Base-by-base conservation (phyloP, 2,329 filamentous ascomycete species). In the Monilinia fructicola region DNA sequence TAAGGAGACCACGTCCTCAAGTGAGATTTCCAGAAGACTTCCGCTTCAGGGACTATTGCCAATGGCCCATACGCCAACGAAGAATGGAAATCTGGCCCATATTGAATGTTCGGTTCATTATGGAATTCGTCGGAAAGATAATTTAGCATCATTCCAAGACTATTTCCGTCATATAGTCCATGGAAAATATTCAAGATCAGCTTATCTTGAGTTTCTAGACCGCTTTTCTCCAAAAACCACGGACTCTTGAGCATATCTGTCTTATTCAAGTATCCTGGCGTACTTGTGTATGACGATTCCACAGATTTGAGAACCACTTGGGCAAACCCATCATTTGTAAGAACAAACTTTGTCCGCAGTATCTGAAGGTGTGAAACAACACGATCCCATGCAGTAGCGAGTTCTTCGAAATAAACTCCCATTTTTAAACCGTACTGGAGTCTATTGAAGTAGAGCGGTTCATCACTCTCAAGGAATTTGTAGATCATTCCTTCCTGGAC, bases 401-500 rank as follows among this genome's bases (percentile, higher is more conserved):
- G 74, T 28, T 71, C 78, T 0, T 76, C 67, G 0, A 81, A 48
- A n/a, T 86, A 81, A 6, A 85, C 74, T 0, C 76, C 68, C 0
- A 76, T 66, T 0, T 76, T 66, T 0, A 96, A 77, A 0, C 79
- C 71, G 54, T 94, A 87, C 0, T 78, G 78, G 73, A 97, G 96
- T 0, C 82, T 81, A 66, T 93, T 93, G 76, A 94, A 96, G 74
- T 97, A 97, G 0, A 90, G 78, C 0, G 82, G 81, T 0, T 79
- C 75, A 0, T 82, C 78, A 23, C 80, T 86, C 12, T 86, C 84
- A 48, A 90, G 75, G 31, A 87, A 88, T 59, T 87, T 84, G 7
- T 90, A 89, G 60, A 97, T 86, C 80, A 97, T 94, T 0, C 93
- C 93, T 75, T 94, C 87, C 74, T 97, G 93, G 0, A 97, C 79